Evolutionary conservation across 2,329 filamentous ascomycete species (phyloP).

Genomic region (Diatrype stigma): DNA sequence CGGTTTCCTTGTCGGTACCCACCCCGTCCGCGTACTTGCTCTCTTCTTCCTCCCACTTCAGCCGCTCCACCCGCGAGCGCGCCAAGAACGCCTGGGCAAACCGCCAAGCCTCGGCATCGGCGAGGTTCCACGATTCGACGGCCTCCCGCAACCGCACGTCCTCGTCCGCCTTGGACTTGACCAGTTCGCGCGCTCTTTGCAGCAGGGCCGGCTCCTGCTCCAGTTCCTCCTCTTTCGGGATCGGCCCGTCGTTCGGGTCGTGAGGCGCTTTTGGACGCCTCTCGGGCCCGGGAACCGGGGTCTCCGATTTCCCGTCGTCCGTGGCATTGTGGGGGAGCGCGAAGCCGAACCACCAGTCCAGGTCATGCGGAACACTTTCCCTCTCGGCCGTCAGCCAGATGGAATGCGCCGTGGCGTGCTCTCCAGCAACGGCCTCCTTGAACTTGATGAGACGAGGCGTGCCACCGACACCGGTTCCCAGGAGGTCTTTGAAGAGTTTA

Average conservation of each 20-base stretch:
- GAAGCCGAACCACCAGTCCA: constrained; percentile 91
- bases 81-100: constrained; percentile 68
- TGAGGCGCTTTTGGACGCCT: constrained; percentile 47
- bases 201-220: constrained; percentile 53
- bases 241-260: constrained; percentile 44
- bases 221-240: constrained; percentile 49
- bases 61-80: constrained; percentile 57
- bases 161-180: constrained; percentile 35
- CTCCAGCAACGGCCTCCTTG: constrained; percentile 76
- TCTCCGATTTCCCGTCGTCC: constrained; percentile 49
- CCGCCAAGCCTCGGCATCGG: constrained; percentile 73
- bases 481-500: constrained; percentile 64
- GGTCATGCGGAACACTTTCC: constrained; percentile 55
- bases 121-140: constrained; percentile 64
- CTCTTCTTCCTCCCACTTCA: constrained; percentile 68
- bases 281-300: constrained; percentile 56
- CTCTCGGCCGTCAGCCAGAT: constrained; percentile 78
- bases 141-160: constrained; percentile 48
- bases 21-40: constrained; percentile 58
- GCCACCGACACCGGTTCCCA: constrained; percentile 59
- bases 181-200: constrained; percentile 46
- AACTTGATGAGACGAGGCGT: constrained; percentile 66
- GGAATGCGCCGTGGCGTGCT: constrained; percentile 57
- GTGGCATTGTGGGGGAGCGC: constrained; percentile 58
- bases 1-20: constrained; percentile 42